Base-by-base conservation (phyloP, 2,329 filamentous ascomycete species). In the Trichoderma gracile region DNA sequence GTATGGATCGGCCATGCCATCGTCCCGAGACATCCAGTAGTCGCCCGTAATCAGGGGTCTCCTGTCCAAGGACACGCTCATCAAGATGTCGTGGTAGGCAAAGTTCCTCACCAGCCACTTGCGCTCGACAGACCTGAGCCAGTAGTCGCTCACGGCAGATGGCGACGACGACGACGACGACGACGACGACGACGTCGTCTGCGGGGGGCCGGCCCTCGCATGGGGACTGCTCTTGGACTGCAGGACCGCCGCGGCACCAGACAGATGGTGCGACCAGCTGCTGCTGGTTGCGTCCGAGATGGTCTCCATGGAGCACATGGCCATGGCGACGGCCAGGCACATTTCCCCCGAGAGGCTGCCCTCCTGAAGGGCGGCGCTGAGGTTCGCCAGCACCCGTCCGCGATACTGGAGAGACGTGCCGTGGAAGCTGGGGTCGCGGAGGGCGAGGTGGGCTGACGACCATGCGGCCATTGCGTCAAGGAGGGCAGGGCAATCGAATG, bases 391-490 rank as follows among this genome's bases (percentile, higher is more conserved):
- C 3, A 50, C 56, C 45, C 45, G 46, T 15, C 45, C 45, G 19
- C 56, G 56, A 50, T 59, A 43, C 30, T 59, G 56, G 14, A 59
- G 56, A 25, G 56, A 59, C 3, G 46, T 25, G 40, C 50, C 46
- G 45, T 49, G 45, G 23, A 59, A 59, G 49, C 45, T 59, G 56
- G 56, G 56, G 56, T 59, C 46, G 1, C 56, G 45, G 42, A 59
- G 42, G 45, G 56, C 45, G 8, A 59, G 56, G 23, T 59, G 56
- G 33, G 56, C 45, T 15, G 56, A 59, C 4, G 56, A 59, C 56
- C 56, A 59, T 50, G 56, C 56, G 19, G 45, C 45, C 45, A 59
- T 50, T 27, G 45, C 33, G 42, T 59, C 56, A 12, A 59, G 56
- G 33, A 59, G 56, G 21, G 56, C 27, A 25, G 30, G 19, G 21